A percentile compares a stretch with the other conserved stretches of the same genome.
Evolutionary conservation across 1,284 basidiomycete genomes (phyloP).

Genomic region (Macrocystidia cucumis): DNA sequence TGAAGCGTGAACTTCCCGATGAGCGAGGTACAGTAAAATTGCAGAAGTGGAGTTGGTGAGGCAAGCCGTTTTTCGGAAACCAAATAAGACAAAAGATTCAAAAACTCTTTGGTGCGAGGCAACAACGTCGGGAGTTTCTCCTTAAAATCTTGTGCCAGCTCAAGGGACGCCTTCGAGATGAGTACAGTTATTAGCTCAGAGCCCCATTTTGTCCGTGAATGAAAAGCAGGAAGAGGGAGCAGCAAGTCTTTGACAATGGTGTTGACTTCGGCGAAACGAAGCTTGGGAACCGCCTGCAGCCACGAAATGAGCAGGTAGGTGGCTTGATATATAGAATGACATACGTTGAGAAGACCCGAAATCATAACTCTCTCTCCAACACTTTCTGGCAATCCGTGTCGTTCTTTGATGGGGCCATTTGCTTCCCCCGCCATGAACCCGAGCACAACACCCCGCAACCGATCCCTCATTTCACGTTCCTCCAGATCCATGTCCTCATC

Average conservation of each 20-base stretch:
- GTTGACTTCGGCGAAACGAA: constrained; percentile 32
- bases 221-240: constrained; percentile 38
- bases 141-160: constrained; percentile 30
- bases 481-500: constrained; percentile 48
- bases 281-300: constrained; percentile 40
- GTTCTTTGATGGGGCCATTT: constrained; percentile 35
- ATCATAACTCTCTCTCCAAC: constrained; percentile 42
- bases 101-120: constrained; percentile 29
- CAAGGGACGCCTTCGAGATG: constrained; percentile 29
- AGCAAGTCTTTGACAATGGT: constrained; percentile 48
- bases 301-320: constrained; percentile 1
- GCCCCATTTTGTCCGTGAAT: constrained; percentile 25
- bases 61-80: constrained; percentile 34
- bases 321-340: constrained; percentile 8
- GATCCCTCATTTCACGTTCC: constrained; percentile 48
- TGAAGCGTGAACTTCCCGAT: constrained; percentile 39
- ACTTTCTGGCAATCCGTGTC: constrained; percentile 34
- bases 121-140: constrained; percentile 17
- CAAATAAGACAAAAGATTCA: constrained; percentile 40
- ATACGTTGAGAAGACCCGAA: constrained; percentile 40
- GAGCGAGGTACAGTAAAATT: constrained; percentile 41
- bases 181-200: constrained; percentile 36
- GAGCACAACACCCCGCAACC: constrained; percentile 49
- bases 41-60: constrained; percentile 37
- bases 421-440: constrained; percentile 50